Percentiles rank a stretch among this genome's conserved stretches.
These are phyloP conservation scores for Quercus parvula DNA, from an alignment of 306 rosid species.

Conservation along the genomic window DNA sequence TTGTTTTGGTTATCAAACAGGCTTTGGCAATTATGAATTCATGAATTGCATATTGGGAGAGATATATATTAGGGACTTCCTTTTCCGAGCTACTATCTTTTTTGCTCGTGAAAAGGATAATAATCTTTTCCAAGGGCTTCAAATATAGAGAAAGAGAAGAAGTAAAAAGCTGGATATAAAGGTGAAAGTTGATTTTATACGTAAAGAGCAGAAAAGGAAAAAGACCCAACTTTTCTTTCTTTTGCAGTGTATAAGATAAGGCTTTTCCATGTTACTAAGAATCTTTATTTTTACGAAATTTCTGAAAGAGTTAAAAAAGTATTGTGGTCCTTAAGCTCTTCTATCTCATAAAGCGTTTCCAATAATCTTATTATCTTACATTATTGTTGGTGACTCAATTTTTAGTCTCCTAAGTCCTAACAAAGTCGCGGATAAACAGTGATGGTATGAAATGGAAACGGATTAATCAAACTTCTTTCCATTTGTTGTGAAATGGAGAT, in stretches of 20 bases:
- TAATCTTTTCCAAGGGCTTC: slow-evolving; percentile 3
- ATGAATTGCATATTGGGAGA: neutral
- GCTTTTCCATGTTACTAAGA: neutral
- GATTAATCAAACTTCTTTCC: too few species aligned
- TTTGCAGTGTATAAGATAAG: neutral
- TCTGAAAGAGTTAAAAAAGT: slow-evolving; percentile 4
- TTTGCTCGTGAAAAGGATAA: neutral
- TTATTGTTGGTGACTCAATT: neutral
- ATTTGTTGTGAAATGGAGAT: too few species aligned
- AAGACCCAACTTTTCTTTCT: slow-evolving; percentile 1
- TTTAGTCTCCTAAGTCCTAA: slow-evolving; percentile 10
- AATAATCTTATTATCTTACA: neutral
- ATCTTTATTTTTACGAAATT: slow-evolving; percentile 14
- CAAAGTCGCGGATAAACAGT: slow-evolving; percentile 13
- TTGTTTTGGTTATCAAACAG: neutral
- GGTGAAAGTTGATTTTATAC: neutral
- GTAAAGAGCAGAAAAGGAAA: slow-evolving; percentile 1
- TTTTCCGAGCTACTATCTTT: neutral
- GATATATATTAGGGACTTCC: too few species aligned
- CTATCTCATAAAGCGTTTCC: neutral
- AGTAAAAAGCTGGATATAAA: slow-evolving; percentile 3
- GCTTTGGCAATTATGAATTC: neutral
- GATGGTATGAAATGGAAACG: neutral
- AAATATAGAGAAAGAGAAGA: neutral
- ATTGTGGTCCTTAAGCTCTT: neutral